These are phyloP conservation scores for Pseudozyma pruni DNA, from an alignment of 1,284 basidiomycete genomes.

Conservation along the genomic window DNA sequence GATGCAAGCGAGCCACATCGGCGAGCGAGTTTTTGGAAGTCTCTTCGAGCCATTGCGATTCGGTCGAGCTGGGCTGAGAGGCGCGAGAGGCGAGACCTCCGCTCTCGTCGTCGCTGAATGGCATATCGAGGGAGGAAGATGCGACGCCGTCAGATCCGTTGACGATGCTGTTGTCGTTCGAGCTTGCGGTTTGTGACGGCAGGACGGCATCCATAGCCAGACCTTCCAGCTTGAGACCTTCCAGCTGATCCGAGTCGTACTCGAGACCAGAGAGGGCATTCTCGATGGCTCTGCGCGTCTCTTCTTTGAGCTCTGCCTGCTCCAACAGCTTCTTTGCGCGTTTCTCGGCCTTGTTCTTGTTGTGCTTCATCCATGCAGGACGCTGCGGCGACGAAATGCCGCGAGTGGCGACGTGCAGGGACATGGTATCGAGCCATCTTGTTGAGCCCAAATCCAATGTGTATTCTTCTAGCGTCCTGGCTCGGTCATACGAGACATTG, in stretches of 20 bases:
- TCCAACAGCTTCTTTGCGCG: conserved; percentile 71
- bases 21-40: conserved; percentile 91
- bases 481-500: conserved; percentile 93
- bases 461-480: conserved; percentile 87
- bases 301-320: conserved; percentile 66
- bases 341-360: conserved; percentile 72
- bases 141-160: conserved; percentile 6
- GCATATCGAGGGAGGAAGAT: conserved; percentile 34
- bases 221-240: conserved; percentile 51
- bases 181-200: conserved; percentile 1
- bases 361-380: conserved; percentile 88
- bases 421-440: conserved; percentile 94
- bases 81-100: conserved; percentile 34
- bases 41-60: conserved; percentile 82
- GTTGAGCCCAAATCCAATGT: conserved; percentile 76
- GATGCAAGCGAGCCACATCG: conserved; percentile 91
- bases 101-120: conserved; percentile 41
- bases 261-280: conserved; percentile 49
- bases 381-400: conserved; percentile 96
- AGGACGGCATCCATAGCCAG: conserved; percentile 21
- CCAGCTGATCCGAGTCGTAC: conserved; percentile 45
- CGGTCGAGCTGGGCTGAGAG: conserved; percentile 9
- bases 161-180: neutral
- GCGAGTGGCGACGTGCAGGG: conserved; percentile 90
- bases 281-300: conserved; percentile 49